Base-by-base conservation (phyloP, 75 land plant species). In the Pinus taeda region DNA sequence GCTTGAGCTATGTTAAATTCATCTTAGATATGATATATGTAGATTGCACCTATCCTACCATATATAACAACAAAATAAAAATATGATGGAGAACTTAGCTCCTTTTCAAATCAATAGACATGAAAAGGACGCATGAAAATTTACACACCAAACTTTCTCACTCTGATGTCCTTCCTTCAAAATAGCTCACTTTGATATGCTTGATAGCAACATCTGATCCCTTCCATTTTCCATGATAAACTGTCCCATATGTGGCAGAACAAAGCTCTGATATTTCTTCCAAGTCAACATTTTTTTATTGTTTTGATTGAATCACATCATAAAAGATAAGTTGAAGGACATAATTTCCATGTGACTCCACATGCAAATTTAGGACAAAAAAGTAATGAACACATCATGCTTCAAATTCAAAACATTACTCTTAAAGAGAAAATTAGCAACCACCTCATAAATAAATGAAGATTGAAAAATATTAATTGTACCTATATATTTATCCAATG, bases 171-270 rank as follows among this genome's bases (percentile, higher is more conserved):
- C 77, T 82, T 55, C 96, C 91, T 61, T 82, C 83, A 81, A 93
- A 93, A 66, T 5, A 93, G 83, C 91, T 93, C 20, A 93, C 89
- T 81, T 93, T 93, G 12, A 93, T 93, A 76, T 91, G 88, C 79
- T 96, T 96, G 59, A 96, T 89, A 56, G 99, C 97, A 39, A 96
- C 99, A 86, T 94, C 97, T 74, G 98, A 88, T 70, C 99, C 99
- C 71, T 81, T 88, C 99, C 99, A 96, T 81, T 96, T 96, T n/a
- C 95, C 95, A 87, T 93, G 82, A 78, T 79, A 93, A 42, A 93
- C 93, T 75, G 93, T 74, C 6, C 95, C 95, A 85, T 89, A 93
- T 49, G 93, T 93, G 21, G 93, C 95, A 73, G 93, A 85, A 14
- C 95, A 93, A 26, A 93, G 81, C 77, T 91, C 95, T 21, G 88